These are phyloP conservation scores for Gamsiella multidivaricata DNA, from an alignment of 192 early-diverging fungal species.

Conservation along the genomic window DNA sequence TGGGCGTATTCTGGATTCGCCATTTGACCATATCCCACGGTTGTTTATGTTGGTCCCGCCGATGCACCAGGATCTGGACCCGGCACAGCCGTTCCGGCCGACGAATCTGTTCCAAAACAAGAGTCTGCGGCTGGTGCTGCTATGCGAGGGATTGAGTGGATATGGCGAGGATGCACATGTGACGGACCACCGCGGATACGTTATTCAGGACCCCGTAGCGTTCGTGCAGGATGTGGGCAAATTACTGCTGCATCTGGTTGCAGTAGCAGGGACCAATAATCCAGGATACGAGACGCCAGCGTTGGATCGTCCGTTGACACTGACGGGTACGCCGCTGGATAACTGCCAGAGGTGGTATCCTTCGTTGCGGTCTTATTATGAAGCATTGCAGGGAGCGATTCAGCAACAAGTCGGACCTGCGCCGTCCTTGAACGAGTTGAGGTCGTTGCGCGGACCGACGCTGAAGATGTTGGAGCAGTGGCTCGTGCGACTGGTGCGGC, in stretches of 20 bases:
- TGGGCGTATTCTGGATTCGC: constrained; percentile 38
- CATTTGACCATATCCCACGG: constrained; percentile 43
- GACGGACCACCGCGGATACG: constrained; percentile 43
- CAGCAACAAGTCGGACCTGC: constrained; percentile 18
- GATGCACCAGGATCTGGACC: constrained; percentile 21
- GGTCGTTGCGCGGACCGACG: constrained; percentile 28
- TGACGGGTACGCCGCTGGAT: constrained; percentile 45
- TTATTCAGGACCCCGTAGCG: constrained; percentile 7
- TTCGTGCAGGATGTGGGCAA: constrained; percentile 47
- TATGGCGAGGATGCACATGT: constrained; percentile 50
- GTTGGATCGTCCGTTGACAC: constrained; percentile 16
- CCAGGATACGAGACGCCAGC: constrained; percentile 23
- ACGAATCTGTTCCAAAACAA: constrained; percentile 34
- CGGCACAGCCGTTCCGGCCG: constrained; percentile 15
- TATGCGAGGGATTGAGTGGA: constrained; percentile 38
- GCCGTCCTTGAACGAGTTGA: constrained; percentile 25
- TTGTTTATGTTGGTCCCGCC: constrained; percentile 54
- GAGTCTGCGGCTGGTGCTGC: constrained; percentile 29
- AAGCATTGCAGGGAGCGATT: constrained; percentile 14
- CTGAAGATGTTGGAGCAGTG: constrained; percentile 38
- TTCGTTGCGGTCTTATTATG: constrained; percentile 30
- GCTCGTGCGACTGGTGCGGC: constrained; percentile 11
- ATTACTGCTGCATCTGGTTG: constrained; percentile 33
- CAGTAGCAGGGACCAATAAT: constrained; percentile 26
- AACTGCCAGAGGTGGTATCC: constrained; percentile 49